Evolutionary conservation across 768 basidiomycete genomes (phyloP), one percentile per base, ranked within the genome.

Genomic region (Naganishia vishniacii): DNA sequence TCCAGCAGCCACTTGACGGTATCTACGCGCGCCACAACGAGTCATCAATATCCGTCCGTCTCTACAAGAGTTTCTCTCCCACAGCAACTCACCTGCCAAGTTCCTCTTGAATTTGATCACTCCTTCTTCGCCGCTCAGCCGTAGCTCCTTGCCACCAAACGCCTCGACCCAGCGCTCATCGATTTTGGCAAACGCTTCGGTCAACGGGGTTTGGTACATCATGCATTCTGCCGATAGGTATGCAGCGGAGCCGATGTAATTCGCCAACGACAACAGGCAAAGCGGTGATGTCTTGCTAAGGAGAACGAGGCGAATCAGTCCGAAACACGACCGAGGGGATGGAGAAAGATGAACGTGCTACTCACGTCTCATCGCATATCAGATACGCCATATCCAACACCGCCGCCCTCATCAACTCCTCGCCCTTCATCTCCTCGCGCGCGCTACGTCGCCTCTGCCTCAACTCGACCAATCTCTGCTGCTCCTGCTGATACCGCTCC

Each of bases 301-400:
- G 18, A 7, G 20, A 56, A 23, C 9, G 4, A 31, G 32, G n/a
- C 9, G 13, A 20, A 3, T 31, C 23, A 41, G 3, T 11, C 20
- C 5, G n/a, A 34, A 20, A 26, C 26, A 2, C 3, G 6, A 23
- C 8, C 20, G 32, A 28, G 11, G 25, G 28, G 6, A 13, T 45
- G 28, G 28, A 1, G 18, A 31, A 3, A 2, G 3, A 7, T 42
- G 44, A 18, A 16, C n/a, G n/a, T n/a, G n/a, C 15, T 18, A 62
- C 62, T 44, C 28, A 63, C 62, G 48, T 63, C n/a, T 63, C 48
- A 26, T 63, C 48, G 20, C 62, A 63, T 48, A 63, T 63, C 26
- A 51, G 18, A 28, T 63, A 63, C 18, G 62, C 62, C 29, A 63
- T 23, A 28, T 63, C 62, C 48, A 63, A 53, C 40, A 63, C 11